Base-by-base conservation (phyloP, 306 rosid species). In the Ochetophila trinervis region DNA sequence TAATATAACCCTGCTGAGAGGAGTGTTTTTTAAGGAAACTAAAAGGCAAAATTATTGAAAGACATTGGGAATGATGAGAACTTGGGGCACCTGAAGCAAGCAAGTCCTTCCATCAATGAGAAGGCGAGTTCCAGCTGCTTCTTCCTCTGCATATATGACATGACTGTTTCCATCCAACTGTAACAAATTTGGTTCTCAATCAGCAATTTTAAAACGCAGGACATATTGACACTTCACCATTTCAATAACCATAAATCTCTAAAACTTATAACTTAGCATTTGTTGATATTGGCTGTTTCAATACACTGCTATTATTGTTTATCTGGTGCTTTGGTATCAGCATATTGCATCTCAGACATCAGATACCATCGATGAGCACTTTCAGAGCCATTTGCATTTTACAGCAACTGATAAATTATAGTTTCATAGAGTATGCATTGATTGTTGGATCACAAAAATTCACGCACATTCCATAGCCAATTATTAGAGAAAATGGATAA, bases 151-250 rank as follows among this genome's bases (percentile, higher is more conserved):
- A 73, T 93, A 93, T 77, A 93, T 84, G 23, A 93, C 90, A 81
- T 93, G 97, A 83, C 99, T 94, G 78, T 88, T 94, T 77, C 99
- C 99, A 65, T 90, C 87, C 91, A 94, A 77, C 99, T 94, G 95
- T 72, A 59, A 76, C 50, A 57, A 65, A 81, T 66, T 63, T 34
- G 3, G 3, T 40, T 40, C 45, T 40, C 15, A 40, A 12, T 40
- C 21, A 7, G 17, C 7, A 50, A 1, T 16, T 50, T 6, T 50
- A 8, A 15, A 16, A 19, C 5, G 6, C 21, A 16, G 21, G 51
- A 47, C 17, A 47, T 11, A 47, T 47, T 11, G 17, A 47, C 51
- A 47, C 32, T 27, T 27, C 32, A 27, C 32, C 32, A 27, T 27
- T 27, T 27, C 4, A 27, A 27, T 27, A 27, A 27, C 32, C 32